Evolutionary conservation across 1,139 yeast genomes (phyloP).

Genomic region (Dujonia santamariae): DNA sequence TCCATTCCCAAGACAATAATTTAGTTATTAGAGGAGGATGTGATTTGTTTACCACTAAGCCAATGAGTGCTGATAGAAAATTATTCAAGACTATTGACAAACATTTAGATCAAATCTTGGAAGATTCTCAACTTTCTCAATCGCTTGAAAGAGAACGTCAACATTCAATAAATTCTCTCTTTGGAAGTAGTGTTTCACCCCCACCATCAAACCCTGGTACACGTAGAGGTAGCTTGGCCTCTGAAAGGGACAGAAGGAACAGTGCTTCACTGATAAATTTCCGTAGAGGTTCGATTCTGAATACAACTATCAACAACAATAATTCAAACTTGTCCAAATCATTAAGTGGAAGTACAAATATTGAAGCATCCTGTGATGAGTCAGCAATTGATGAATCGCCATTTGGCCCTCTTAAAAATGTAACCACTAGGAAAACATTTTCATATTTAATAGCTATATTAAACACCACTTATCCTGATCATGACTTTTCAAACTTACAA

Average conservation of each 20-base stretch:
- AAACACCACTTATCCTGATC: conserved; percentile 93
- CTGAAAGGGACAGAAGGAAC: conserved; percentile 24
- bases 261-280: conserved; percentile 18
- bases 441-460: conserved; percentile 87
- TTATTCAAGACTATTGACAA: conserved; percentile 84
- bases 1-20: conserved; percentile 84
- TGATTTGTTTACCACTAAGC: conserved; percentile 91
- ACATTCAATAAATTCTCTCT: conserved; percentile 32
- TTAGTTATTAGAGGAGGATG: conserved; percentile 79
- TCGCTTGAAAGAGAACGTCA: conserved; percentile 41
- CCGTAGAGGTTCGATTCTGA: conserved; percentile 9
- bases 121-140: conserved; percentile 49
- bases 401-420: conserved; percentile 86
- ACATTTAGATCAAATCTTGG: conserved; percentile 65
- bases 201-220: conserved; percentile 11
- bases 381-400: conserved; percentile 63
- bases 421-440: conserved; percentile 82
- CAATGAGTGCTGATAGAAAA: conserved; percentile 86
- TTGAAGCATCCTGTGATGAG: conserved; percentile 15
- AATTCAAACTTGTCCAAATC: conserved; percentile 16
- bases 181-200: conserved; percentile 39
- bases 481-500: conserved; percentile 83
- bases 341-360: conserved; percentile 11
- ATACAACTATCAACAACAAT: conserved; percentile 5
- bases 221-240: conserved; percentile 22